Percentiles rank a stretch among this genome's conserved stretches.
Evolutionary conservation across 1,284 basidiomycete species (phyloP).

Genomic region (Trichosporon asahii): DNA sequence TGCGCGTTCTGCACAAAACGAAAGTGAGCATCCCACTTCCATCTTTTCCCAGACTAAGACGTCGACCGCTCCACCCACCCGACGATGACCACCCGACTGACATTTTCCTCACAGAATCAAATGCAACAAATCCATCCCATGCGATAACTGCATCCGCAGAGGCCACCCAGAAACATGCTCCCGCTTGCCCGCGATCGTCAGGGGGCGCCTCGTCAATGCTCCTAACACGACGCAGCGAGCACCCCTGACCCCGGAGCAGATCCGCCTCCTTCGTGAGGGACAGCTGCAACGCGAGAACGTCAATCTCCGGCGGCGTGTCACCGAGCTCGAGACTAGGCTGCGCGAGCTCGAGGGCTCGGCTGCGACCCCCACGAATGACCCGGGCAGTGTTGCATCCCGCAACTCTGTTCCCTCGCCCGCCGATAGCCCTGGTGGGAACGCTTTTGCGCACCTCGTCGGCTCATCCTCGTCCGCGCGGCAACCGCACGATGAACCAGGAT

Average conservation of each 20-base stretch:
- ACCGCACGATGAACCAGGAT: slow-evolving; percentile 10
- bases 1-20: slow-evolving; percentile 29
- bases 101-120: slow-evolving; percentile 20
- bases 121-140: slow-evolving; percentile 28
- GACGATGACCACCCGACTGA: not conserved
- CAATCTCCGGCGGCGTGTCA: slow-evolving; percentile 19
- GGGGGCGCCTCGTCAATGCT: slow-evolving; percentile 26
- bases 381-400: not conserved
- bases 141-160: slow-evolving; percentile 27
- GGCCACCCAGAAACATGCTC: slow-evolving; percentile 28
- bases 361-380: not conserved
- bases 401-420: slow-evolving; percentile 11
- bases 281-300: slow-evolving; percentile 30
- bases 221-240: slow-evolving; percentile 23
- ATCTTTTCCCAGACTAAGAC: not conserved
- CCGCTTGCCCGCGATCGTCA: slow-evolving; percentile 25
- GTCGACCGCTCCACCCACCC: not conserved
- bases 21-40: slow-evolving; percentile 17
- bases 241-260: slow-evolving; percentile 27
- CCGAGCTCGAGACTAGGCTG: slow-evolving; percentile 23
- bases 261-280: slow-evolving; percentile 24
- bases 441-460: slow-evolving; percentile 22
- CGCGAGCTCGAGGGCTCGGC: slow-evolving; percentile 19
- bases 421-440: slow-evolving; percentile 19
- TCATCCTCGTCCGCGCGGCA: not conserved